phyloP scores from a whole-genome alignment of 768 basidiomycete genomes.

The Dentipellis fragilis region DNA sequence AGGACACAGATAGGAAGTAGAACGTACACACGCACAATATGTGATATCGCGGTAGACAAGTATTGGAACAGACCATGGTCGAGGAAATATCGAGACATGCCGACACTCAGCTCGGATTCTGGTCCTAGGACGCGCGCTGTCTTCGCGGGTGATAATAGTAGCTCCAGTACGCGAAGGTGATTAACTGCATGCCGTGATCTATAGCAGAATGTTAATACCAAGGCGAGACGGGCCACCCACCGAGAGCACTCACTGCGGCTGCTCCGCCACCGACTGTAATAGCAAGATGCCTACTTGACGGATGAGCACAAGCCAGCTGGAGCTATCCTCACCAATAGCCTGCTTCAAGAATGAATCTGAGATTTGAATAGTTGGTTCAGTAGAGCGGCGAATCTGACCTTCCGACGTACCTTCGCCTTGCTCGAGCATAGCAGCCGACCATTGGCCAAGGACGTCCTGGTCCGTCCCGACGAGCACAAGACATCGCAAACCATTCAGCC shows the following conservation, averaged over 20 bases:
- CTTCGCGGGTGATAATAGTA: slow-evolving; percentile 27
- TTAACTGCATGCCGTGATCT: slow-evolving; percentile 38
- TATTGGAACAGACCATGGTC: slow-evolving; percentile 34
- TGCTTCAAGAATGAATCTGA: slow-evolving; percentile 32
- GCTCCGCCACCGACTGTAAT: slow-evolving; percentile 38
- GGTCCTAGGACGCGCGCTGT: slow-evolving; percentile 16
- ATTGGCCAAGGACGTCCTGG: slow-evolving; percentile 33
- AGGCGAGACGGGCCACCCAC: slow-evolving; percentile 1
- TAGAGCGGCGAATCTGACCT: slow-evolving; percentile 9
- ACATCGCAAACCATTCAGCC: slow-evolving; percentile 51
- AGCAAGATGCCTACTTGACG: slow-evolving; percentile 38
- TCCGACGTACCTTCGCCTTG: slow-evolving; percentile 19
- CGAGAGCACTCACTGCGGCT: slow-evolving; percentile 30
- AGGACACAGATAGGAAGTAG: neutral
- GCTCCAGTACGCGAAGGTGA: slow-evolving; percentile 43
- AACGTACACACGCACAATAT: slow-evolving; percentile 35
- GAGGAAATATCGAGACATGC: slow-evolving; percentile 37
- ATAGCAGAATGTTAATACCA: neutral
- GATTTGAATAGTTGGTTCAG: neutral
- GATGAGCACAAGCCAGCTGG: slow-evolving; percentile 57
- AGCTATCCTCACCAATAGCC: slow-evolving; percentile 25
- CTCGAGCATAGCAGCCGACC: slow-evolving; percentile 30
- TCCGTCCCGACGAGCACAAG: slow-evolving; percentile 52
- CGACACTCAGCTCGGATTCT: slow-evolving; percentile 18
- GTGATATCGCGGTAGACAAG: slow-evolving; percentile 30